Percentiles rank a stretch among this genome's conserved stretches.
Conservation (phyloP, 2,329 filamentous ascomycete genomes). For the Colletotrichum sp. region DNA sequence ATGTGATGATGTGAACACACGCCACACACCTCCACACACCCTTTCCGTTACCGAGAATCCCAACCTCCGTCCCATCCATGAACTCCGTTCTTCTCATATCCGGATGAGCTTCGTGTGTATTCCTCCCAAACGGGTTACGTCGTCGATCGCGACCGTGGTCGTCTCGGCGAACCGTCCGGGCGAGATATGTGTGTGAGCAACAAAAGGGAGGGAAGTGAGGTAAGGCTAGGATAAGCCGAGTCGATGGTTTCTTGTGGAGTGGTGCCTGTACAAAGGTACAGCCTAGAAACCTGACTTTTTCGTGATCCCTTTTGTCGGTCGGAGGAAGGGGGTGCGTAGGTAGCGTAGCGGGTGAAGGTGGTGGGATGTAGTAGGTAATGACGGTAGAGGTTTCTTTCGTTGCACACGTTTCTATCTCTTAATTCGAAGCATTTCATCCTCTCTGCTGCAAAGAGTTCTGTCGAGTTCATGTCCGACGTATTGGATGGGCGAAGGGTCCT, state of each 20-base stretch:
- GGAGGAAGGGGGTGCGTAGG: neutral
- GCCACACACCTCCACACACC: neutral
- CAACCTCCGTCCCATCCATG: neutral
- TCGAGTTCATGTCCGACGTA: neutral
- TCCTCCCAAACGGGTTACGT: neutral
- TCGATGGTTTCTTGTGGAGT: neutral
- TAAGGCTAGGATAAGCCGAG: neutral
- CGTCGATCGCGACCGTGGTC: neutral
- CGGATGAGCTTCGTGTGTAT: neutral
- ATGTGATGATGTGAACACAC: neutral
- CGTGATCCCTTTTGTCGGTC: neutral
- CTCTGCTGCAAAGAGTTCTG: neutral
- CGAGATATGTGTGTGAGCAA: neutral
- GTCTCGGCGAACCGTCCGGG: neutral
- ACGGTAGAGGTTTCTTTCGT: neutral
- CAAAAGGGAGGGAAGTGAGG: neutral
- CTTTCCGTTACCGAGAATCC: neutral
- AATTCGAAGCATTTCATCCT: neutral
- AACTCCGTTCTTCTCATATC: neutral
- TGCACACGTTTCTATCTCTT: neutral
- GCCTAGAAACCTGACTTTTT: neutral
- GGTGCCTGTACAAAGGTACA: neutral
- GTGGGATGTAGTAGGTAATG: neutral
- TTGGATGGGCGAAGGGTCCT: neutral
- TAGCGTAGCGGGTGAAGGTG: neutral